A percentile compares a stretch with the other conserved stretches of the same genome.
These are phyloP conservation scores for Helicocarpus griseus DNA, from an alignment of 2,329 filamentous ascomycete genomes.

Conservation along the genomic window DNA sequence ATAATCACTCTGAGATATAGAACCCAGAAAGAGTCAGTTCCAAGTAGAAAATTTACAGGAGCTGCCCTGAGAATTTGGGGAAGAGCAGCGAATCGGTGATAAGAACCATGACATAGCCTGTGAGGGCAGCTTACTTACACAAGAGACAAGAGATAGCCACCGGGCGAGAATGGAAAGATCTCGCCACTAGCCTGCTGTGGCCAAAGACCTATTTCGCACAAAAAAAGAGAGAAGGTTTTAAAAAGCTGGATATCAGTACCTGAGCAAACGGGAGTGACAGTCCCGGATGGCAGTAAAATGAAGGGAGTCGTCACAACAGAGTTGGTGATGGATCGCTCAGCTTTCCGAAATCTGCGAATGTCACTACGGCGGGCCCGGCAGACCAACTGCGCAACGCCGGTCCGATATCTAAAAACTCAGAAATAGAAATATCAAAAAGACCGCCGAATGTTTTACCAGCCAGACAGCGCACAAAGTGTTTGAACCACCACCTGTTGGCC, in stretches of 20 bases:
- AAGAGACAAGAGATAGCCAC: neutral
- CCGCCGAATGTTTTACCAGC: neutral
- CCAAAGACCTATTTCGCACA: neutral
- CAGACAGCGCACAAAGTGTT: neutral
- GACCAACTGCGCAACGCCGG: neutral
- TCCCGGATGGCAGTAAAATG: neutral
- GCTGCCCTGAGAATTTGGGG: neutral
- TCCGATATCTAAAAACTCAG: neutral
- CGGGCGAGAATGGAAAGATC: neutral
- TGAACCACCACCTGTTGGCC: neutral
- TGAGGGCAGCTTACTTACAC: neutral
- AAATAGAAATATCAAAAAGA: neutral
- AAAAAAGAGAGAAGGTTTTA: neutral
- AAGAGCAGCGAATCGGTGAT: neutral
- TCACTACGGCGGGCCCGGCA: conserved; percentile 3
- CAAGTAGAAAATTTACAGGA: neutral
- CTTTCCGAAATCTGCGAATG: conserved; percentile 1
- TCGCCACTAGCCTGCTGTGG: neutral
- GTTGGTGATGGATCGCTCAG: neutral
- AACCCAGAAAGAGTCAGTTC: neutral
- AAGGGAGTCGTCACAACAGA: neutral
- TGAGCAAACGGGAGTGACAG: neutral
- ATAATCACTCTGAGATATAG: neutral
- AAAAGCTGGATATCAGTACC: neutral
- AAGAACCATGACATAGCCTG: neutral